Evolutionary conservation across 805 yeast species (phyloP).

Genomic region (Blastobotrys parvus): DNA sequence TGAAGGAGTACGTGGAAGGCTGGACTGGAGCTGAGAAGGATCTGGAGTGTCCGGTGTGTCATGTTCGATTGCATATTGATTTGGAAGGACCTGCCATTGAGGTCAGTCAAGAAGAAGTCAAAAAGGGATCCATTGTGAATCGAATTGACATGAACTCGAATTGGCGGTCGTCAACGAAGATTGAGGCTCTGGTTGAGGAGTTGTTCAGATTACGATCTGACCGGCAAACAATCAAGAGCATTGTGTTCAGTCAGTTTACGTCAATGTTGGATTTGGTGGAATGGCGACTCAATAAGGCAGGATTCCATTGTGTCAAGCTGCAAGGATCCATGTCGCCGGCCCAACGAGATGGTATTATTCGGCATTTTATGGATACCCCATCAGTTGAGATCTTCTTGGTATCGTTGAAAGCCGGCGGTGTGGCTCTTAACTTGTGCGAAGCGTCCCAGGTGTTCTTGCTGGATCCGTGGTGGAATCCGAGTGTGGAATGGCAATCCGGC

Average conservation of each 20-base stretch:
- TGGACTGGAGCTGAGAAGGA: conserved; percentile 46
- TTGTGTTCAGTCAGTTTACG: conserved; percentile 95
- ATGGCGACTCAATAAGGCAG: conserved; percentile 92
- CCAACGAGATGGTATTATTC: conserved; percentile 87
- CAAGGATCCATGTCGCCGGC: conserved; percentile 97
- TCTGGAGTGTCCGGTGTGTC: conserved; percentile 92
- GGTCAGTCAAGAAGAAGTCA: conserved; percentile 48
- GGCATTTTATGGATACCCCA: conserved; percentile 86
- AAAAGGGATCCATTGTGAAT: conserved; percentile 65
- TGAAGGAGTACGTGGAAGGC: conserved; percentile 81
- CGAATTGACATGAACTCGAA: conserved; percentile 73
- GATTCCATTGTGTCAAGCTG: conserved; percentile 85
- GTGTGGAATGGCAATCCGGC: conserved; percentile 97
- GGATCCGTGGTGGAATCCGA: conserved; percentile 99
- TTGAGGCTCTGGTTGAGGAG: conserved; percentile 93
- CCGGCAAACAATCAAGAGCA: conserved; percentile 81
- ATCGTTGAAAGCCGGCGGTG: conserved; percentile 97
- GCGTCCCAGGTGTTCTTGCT: conserved; percentile 92
- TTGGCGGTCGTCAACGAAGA: conserved; percentile 94
- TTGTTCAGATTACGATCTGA: conserved; percentile 80
- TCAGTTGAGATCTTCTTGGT: conserved; percentile 90
- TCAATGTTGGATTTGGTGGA: conserved; percentile 93
- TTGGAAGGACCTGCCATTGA: conserved; percentile 71
- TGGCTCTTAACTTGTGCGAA: conserved; percentile 90
- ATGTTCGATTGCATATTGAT: conserved; percentile 85